Evolutionary conservation across 331 rosid genomes (phyloP), one percentile per base, ranked within the genome.

Genomic region (Rosa hybrid): DNA sequence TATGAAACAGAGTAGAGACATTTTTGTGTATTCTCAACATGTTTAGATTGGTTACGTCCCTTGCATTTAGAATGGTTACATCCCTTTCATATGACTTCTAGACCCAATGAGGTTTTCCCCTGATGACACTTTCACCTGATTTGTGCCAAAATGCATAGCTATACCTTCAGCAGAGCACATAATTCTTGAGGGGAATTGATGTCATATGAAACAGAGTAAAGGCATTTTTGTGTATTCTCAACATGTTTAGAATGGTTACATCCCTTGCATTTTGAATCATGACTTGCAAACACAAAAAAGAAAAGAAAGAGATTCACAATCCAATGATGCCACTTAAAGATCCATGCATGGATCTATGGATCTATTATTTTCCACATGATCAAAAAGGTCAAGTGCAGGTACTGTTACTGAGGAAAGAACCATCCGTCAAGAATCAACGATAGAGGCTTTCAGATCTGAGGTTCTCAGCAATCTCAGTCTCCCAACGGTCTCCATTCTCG

Each of bases 401-500:
- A 63, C 12, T 51, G 68, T 70, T 75, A 74, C 57, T 53, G 20
- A 74, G 30, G 68, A 65, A 67, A 72, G 78, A 80, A 77, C 50
- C 45, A 27, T 81, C 38, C 30, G 1, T 74, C 60, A 78, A 75
- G 68, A 27, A 77, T 96, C 91, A 96, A 74, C 99, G 98, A 77
- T 96, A 96, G 50, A 96, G 97, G 85, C 98, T 96, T 83, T 96
- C 99, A 16, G 98, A 93, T 88, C 93, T 90, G 84, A 96, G 94
- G 86, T 96, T 93, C 90, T 96, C 99, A 3, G 99, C 94, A 68
- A 96, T 96, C 89, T 96, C 98, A 20, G 94, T 87, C 88, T 96
- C 99, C 99, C 99, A 96, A 67, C 99, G 91, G 82, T 96, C 99
- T 67, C 99, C 99, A 42, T 96, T 96, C 86, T 96, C 97, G 62